These are phyloP conservation scores for Malus hybrid DNA, from an alignment of 331 rosid species.

Conservation along the genomic window DNA sequence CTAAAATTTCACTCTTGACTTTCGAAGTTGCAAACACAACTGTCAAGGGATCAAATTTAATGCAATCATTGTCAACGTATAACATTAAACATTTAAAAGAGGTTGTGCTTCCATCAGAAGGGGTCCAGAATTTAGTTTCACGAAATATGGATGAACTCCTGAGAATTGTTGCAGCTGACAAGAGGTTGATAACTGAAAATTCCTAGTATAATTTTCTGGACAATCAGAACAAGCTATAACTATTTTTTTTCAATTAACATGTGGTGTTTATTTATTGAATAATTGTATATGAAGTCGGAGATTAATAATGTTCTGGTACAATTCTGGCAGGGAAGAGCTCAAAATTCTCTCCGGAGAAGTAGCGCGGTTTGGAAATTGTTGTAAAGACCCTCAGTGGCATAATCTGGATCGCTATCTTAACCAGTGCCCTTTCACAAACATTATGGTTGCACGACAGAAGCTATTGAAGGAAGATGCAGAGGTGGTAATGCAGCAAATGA, in stretches of 20 bases:
- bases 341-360: slow-evolving; percentile 88
- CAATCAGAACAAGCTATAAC: not conserved
- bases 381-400: slow-evolving; percentile 99
- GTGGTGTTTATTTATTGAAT: slow-evolving; percentile 11
- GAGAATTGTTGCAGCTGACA: slow-evolving; percentile 85
- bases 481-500: slow-evolving; percentile 71
- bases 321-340: slow-evolving; percentile 86
- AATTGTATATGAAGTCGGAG: slow-evolving; percentile 1
- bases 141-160: slow-evolving; percentile 81
- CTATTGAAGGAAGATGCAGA: slow-evolving; percentile 88
- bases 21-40: slow-evolving; percentile 96
- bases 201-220: not conserved
- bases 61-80: slow-evolving; percentile 93
- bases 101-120: slow-evolving; percentile 84
- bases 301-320: slow-evolving; percentile 29
- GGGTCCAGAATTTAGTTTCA: slow-evolving; percentile 80
- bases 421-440: slow-evolving; percentile 7
- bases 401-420: slow-evolving; percentile 78
- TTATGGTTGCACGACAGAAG: slow-evolving; percentile 65
- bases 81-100: slow-evolving; percentile 77
- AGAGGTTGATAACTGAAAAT: slow-evolving; percentile 49
- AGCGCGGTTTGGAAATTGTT: slow-evolving; percentile 93
- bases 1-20: slow-evolving; percentile 81
- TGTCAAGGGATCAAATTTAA: slow-evolving; percentile 88
- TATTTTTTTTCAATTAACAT: slow-evolving; percentile 2